phyloP scores from a whole-genome alignment of 768 basidiomycete species.

The Lactarius evosmus region DNA sequence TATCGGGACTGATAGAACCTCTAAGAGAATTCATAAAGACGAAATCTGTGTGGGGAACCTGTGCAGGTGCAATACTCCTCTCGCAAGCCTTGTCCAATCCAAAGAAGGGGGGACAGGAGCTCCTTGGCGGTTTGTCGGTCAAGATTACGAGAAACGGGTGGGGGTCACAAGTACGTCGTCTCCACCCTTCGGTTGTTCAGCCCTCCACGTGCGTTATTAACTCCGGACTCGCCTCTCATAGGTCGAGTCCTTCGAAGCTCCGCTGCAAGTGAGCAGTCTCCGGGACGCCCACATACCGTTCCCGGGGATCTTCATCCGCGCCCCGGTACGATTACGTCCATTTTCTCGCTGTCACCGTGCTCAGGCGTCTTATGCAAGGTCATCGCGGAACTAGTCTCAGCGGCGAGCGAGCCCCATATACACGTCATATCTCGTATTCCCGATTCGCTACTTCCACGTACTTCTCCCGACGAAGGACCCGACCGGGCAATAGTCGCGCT shows the following conservation, averaged over 20 bases:
- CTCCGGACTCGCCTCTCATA: constrained; percentile 33
- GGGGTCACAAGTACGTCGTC: constrained; percentile 73
- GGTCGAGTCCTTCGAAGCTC: constrained; percentile 89
- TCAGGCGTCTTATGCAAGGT: constrained; percentile 46
- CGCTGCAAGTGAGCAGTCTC: constrained; percentile 62
- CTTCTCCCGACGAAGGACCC: constrained; percentile 43
- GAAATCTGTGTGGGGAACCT: constrained; percentile 92
- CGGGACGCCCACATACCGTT: constrained; percentile 60
- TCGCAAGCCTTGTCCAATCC: constrained; percentile 68
- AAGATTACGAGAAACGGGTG: constrained; percentile 86
- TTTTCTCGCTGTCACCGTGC: background rate
- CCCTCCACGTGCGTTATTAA: constrained; percentile 18
- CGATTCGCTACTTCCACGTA: constrained; percentile 44
- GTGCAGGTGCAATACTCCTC: constrained; percentile 91
- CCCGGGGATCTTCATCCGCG: constrained; percentile 89
- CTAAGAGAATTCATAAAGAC: constrained; percentile 64
- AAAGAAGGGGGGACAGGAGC: constrained; percentile 85
- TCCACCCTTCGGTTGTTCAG: background rate
- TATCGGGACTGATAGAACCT: constrained; percentile 77
- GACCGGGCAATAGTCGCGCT: constrained; percentile 75
- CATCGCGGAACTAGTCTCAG: constrained; percentile 49
- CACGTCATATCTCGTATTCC: constrained; percentile 71
- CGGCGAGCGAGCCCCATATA: constrained; percentile 53
- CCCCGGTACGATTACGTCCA: constrained; percentile 56
- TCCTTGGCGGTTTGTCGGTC: constrained; percentile 76